phyloP scores from a whole-genome alignment of 495 filamentous ascomycete genomes.

The Talaromyces ruber region DNA sequence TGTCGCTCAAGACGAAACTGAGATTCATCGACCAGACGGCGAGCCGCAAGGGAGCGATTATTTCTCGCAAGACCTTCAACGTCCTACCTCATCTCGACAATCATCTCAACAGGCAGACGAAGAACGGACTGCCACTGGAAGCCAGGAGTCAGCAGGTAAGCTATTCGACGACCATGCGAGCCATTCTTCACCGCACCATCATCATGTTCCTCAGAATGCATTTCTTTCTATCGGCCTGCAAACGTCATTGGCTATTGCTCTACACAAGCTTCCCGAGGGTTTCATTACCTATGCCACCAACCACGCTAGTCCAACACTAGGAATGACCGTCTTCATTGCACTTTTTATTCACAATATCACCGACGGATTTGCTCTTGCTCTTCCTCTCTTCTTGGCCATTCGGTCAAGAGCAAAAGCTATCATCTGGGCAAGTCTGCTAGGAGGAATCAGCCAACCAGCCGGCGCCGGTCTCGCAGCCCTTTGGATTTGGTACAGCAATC shows the following conservation, averaged over 20 bases:
- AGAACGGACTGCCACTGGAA: conserved; percentile 1
- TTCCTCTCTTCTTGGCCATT: conserved; percentile 85
- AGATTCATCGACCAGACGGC: background rate
- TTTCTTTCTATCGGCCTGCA: conserved; percentile 90
- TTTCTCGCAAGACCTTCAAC: background rate
- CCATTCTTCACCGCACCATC: conserved; percentile 57
- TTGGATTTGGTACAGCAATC: conserved; percentile 62
- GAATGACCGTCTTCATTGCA: conserved; percentile 86
- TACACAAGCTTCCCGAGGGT: conserved; percentile 95
- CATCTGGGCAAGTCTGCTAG: conserved; percentile 72
- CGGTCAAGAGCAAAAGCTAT: conserved; percentile 69
- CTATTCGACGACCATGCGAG: background rate
- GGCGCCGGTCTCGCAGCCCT: conserved; percentile 77
- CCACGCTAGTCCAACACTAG: conserved; percentile 81
- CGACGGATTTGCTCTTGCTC: conserved; percentile 89
- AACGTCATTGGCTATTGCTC: conserved; percentile 85
- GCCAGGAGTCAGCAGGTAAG: background rate
- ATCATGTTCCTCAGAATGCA: conserved; percentile 93
- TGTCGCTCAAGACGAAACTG: background rate
- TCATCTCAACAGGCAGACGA: background rate
- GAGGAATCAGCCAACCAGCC: conserved; percentile 77
- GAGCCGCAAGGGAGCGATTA: background rate
- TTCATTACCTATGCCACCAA: conserved; percentile 99
- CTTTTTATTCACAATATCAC: conserved; percentile 97
- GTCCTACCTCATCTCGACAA: background rate